Evolutionary conservation across 2,329 filamentous ascomycete species (phyloP), one percentile per base, ranked within the genome.

Genomic region (Colletotrichum lentis): DNA sequence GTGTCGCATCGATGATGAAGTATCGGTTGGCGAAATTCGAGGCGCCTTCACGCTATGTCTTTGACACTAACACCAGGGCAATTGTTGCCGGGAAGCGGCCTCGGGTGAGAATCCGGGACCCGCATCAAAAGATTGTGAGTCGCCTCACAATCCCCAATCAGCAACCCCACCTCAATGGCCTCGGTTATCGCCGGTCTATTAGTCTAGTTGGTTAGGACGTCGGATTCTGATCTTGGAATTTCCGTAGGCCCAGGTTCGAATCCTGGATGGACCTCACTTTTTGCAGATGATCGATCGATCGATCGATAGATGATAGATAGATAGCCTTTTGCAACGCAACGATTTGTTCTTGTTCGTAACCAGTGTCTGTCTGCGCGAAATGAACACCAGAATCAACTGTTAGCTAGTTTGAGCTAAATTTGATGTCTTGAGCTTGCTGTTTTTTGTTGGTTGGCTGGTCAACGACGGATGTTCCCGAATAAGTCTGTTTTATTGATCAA

Each of bases 151-250:
- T 5, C 0, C 0, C 0, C 0, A 1, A 7, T 3, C 7, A 5
- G 1, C 41, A 67, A 53, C n/a, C 47, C 46, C 24, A 7, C 2
- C 5, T 4, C 0, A n/a, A 16, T 4, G 31, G 35, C 10, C 1
- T 39, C 39, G 10, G 46, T 20, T 20, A 2, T 18, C 1, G 3
- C 2, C 10, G 65, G 65, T 68, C 65, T 68, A 68, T 68, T 68
- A 68, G 65, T 68, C 65, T 68, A 68, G 65, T 65, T 65, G 65
- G 65, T 68, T 68, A 68, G 65, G 65, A 68, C 65, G 65, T 68
- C 65, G 65, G 62, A 65, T 68, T 68, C 65, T 68, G 65, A 68
- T 56, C 5, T 65, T 39, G 43, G 65, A 50, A 64, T 0, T 68
- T 68, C 65, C 65, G 65, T 68, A 68, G 22, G 65, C 65, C 65